These are phyloP conservation scores for Euphorbia neoarborescens DNA, from an alignment of 441 rosid species.

Conservation along the genomic window DNA sequence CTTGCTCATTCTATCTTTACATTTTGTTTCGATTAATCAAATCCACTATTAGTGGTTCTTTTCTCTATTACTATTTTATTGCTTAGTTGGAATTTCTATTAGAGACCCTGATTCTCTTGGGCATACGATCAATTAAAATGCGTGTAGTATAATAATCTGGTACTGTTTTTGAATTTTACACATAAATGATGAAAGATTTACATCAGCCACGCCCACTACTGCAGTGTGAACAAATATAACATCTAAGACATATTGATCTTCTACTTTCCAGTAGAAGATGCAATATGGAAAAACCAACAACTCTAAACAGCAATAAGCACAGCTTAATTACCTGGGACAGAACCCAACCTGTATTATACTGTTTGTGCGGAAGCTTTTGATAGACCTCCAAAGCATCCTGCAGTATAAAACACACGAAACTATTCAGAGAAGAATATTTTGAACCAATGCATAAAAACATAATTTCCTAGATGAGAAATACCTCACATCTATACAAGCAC, in stretches of 20 bases:
- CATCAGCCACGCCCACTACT: no score
- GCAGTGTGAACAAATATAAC: neutral
- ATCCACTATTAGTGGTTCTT: no score
- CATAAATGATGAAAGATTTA: neutral
- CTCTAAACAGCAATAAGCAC: neutral
- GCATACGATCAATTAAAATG: neutral
- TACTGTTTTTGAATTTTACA: neutral
- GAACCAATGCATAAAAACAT: neutral
- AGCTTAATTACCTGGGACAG: slow-evolving; percentile 65
- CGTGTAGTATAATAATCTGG: neutral
- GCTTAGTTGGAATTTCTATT: no score
- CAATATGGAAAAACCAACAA: neutral
- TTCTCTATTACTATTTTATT: no score
- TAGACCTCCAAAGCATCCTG: slow-evolving; percentile 81
- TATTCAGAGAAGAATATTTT: slow-evolving; percentile 13
- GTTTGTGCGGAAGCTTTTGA: slow-evolving; percentile 68
- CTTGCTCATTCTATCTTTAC: no score
- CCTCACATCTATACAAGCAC: slow-evolving; percentile 79
- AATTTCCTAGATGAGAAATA: slow-evolving; percentile 23
- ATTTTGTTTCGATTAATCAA: no score
- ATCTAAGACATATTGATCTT: neutral
- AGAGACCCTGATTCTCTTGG: neutral
- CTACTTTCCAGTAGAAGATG: neutral
- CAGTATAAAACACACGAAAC: slow-evolving; percentile 2
- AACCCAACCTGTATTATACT: slow-evolving; percentile 94